Percentiles rank a stretch among this genome's conserved stretches.
Evolutionary conservation across 345 rosid species (phyloP).

Genomic region (Ceriops decandra): DNA sequence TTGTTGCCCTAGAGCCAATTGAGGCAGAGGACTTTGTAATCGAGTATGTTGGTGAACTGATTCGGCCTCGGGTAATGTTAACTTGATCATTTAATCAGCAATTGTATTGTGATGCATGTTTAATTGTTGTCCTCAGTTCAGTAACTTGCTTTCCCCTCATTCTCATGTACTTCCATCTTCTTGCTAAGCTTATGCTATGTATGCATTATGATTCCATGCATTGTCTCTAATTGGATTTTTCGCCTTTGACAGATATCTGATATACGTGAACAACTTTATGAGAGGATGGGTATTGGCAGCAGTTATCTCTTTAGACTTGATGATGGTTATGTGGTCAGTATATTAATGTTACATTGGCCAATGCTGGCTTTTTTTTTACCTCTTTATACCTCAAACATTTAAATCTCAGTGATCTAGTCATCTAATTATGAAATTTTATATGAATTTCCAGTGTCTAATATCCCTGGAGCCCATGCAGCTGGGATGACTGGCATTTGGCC

Average conservation of each 20-base stretch:
- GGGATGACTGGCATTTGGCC: too few relatives aligned
- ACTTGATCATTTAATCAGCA: slow-evolving; percentile 3
- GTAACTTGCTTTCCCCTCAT: too few relatives aligned
- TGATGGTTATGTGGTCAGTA: slow-evolving; percentile 94
- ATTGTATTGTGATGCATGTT: slow-evolving; percentile 5
- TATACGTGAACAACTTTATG: slow-evolving; percentile 86
- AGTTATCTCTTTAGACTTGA: slow-evolving; percentile 98
- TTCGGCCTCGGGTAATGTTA: slow-evolving; percentile 77
- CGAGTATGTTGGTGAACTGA: slow-evolving; percentile 96
- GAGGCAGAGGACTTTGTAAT: slow-evolving; percentile 98
- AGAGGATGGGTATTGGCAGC: slow-evolving; percentile 99
- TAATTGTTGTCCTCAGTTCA: not conserved
- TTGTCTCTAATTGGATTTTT: slow-evolving; percentile 18
- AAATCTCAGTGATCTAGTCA: too few relatives aligned
- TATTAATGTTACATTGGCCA: not conserved
- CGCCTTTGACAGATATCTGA: slow-evolving; percentile 75
- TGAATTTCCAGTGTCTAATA: too few relatives aligned
- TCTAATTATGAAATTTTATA: too few relatives aligned
- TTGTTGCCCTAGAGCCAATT: slow-evolving; percentile 86
- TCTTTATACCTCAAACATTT: too few relatives aligned
- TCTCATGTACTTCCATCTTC: slow-evolving; percentile 8
- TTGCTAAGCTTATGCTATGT: not conserved
- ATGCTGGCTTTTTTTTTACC: too few relatives aligned
- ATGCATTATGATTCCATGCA: not conserved
- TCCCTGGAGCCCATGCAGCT: too few relatives aligned